Evolutionary conservation across 2,329 filamentous ascomycete species (phyloP).

Genomic region (Colletotrichum plurivorum): DNA sequence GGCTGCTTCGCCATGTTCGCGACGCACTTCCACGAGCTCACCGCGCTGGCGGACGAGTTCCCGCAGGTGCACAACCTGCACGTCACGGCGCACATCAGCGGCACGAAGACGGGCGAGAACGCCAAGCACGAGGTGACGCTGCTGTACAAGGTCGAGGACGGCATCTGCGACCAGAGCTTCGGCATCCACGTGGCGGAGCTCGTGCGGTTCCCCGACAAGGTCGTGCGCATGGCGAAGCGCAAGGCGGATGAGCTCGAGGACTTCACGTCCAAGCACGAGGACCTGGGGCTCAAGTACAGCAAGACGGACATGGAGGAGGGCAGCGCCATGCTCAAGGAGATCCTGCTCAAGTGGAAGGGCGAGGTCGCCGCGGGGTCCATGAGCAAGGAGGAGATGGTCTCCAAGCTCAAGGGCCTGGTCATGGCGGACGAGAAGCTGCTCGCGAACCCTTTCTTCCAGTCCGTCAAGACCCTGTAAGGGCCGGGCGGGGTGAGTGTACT

Average conservation of each 20-base stretch:
- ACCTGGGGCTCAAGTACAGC: slow-evolving; percentile 72
- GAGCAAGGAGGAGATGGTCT: slow-evolving; percentile 82
- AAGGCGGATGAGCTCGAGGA: slow-evolving; percentile 99
- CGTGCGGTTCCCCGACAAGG: slow-evolving; percentile 95
- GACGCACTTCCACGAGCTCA: slow-evolving; percentile 98
- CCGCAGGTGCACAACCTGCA: slow-evolving; percentile 93
- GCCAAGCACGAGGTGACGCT: slow-evolving; percentile 89
- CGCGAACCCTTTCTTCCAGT: slow-evolving; percentile 79
- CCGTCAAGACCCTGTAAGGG: slow-evolving; percentile 67
- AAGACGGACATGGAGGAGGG: slow-evolving; percentile 93
- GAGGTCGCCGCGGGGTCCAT: slow-evolving; percentile 74
- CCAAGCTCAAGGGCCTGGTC: slow-evolving; percentile 84
- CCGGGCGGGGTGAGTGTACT: neutral
- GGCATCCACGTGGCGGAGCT: slow-evolving; percentile 98
- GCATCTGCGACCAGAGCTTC: slow-evolving; percentile 97
- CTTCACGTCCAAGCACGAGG: slow-evolving; percentile 85
- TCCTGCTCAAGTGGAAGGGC: slow-evolving; percentile 88
- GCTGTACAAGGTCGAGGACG: slow-evolving; percentile 95
- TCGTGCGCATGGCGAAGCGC: slow-evolving; percentile 98
- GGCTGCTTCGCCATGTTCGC: slow-evolving; percentile 95
- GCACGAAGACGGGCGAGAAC: slow-evolving; percentile 59
- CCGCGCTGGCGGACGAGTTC: slow-evolving; percentile 88
- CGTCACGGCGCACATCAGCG: slow-evolving; percentile 92
- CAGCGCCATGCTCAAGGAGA: slow-evolving; percentile 84
- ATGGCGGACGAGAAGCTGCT: slow-evolving; percentile 76